phyloP scores from a whole-genome alignment of 202 grass and related monocot species.

The Bolboschoenoplectus hybrid region DNA sequence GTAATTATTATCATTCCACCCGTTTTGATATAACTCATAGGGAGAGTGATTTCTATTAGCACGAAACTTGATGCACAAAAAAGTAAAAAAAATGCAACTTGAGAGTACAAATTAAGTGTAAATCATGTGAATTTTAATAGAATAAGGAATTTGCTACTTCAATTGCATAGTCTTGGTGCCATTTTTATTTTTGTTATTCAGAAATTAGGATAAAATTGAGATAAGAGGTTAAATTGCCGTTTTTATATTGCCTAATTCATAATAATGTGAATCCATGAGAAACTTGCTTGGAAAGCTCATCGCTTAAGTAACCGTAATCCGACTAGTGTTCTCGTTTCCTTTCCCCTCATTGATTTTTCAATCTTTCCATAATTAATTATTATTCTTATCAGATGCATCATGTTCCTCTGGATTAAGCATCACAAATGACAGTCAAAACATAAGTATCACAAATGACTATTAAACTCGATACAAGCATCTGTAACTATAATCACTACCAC shows the following conservation, averaged over 20 bases:
- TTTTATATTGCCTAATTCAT: background rate
- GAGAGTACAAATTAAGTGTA: background rate
- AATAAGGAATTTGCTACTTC: background rate
- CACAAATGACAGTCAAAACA: background rate
- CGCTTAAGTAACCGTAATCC: too few species aligned
- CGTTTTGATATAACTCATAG: background rate
- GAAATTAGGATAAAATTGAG: background rate
- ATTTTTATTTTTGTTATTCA: background rate
- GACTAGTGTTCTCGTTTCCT: background rate
- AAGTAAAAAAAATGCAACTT: background rate
- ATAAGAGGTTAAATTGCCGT: background rate
- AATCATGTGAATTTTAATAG: background rate
- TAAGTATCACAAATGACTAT: background rate
- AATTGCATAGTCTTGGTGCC: background rate
- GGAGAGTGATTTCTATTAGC: background rate
- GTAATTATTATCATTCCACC: background rate
- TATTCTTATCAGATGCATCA: background rate
- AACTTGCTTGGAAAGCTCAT: too few species aligned
- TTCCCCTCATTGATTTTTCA: background rate
- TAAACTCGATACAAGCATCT: constrained; percentile 15
- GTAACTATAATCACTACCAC: constrained; percentile 9
- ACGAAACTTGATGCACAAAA: background rate
- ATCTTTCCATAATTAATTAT: background rate
- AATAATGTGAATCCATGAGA: too few species aligned
- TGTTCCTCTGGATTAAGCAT: background rate